Evolutionary conservation across 164 flowering plant genomes (phyloP), one percentile per base, ranked within the genome.

Genomic region (Annona squamosa): DNA sequence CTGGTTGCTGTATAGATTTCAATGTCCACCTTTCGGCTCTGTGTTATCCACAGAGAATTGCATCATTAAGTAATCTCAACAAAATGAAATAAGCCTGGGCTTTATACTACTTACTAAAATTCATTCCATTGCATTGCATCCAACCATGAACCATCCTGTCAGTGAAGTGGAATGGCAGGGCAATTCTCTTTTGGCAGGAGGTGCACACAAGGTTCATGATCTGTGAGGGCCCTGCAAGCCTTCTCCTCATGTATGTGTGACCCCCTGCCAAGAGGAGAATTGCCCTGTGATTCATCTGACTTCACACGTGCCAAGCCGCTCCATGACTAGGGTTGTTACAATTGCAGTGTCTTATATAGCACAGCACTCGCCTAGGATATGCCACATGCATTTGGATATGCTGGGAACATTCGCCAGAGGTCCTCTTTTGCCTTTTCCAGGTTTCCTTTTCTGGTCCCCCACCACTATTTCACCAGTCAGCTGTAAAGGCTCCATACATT

Each of bases 111-210:
- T 52, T 52, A 52, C 59, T 52, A 10, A 10, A 10, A 52, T 52
- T 16, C 59, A 52, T 52, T 16, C 59, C 9, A 52, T 52, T 52
- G 59, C 59, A 52, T 13, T 52, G 17, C 9, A 52, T 52, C 59
- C 59, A 52, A 52, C 59, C 59, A 52, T 16, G 13, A 52, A 52
- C 59, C 59, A 52, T 16, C 59, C 13, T 66, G 46, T 13, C 17
- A 41, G 68, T 66, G 68, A 4, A 43, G 43, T 42, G 17, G 43
- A 66, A 66, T 66, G 45, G 68, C 68, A 44, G 68, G 68, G 68
- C 68, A 66, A 44, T 66, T 66, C 68, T 66, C 68, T 46, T 66
- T 66, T 66, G 68, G 68, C 68, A 66, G 68, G 43, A 52, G 59
- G 59, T 52, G 13, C 59, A 6, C 59, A 52, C 59, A 12, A 2